These are phyloP conservation scores for Termitomyces eurrhizus DNA, from an alignment of 768 basidiomycete genomes.

Conservation along the genomic window DNA sequence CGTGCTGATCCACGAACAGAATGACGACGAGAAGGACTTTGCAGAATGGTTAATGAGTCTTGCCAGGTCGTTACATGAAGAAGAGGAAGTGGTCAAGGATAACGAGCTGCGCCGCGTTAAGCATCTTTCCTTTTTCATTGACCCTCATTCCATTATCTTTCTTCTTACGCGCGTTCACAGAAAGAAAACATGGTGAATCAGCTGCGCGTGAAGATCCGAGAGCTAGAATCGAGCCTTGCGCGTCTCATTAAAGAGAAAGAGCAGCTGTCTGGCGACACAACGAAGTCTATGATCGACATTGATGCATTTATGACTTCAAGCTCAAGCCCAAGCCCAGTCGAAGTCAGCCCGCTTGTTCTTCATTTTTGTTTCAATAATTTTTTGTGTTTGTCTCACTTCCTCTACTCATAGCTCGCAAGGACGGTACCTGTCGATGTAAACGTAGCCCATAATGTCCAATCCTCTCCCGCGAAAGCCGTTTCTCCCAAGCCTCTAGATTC, in stretches of 20 bases:
- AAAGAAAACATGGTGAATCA: conserved; percentile 39
- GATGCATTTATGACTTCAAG: conserved; percentile 32
- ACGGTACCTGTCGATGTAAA: background rate
- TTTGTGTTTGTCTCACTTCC: background rate
- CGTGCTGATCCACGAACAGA: background rate
- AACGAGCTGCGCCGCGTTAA: conserved; percentile 51
- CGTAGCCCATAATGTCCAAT: background rate
- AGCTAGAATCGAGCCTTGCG: conserved; percentile 44
- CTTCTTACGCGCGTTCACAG: conserved; percentile 1
- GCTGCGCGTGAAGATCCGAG: conserved; percentile 39
- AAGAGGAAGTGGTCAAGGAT: conserved; percentile 23
- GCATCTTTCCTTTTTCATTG: background rate
- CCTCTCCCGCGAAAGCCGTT: background rate
- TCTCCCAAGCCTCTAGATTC: background rate
- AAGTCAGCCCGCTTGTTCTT: background rate
- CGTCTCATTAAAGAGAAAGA: conserved; percentile 38
- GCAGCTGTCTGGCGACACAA: conserved; percentile 19
- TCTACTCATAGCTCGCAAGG: background rate
- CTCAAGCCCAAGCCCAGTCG: conserved; percentile 9
- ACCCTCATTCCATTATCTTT: background rate
- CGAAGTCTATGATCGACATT: conserved; percentile 38
- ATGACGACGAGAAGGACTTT: background rate
- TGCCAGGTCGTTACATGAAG: conserved; percentile 24
- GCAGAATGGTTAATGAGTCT: conserved; percentile 15
- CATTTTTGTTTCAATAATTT: background rate